Evolutionary conservation across 495 filamentous ascomycete genomes (phyloP).

Genomic region (Astrothelium subdiscretum): DNA sequence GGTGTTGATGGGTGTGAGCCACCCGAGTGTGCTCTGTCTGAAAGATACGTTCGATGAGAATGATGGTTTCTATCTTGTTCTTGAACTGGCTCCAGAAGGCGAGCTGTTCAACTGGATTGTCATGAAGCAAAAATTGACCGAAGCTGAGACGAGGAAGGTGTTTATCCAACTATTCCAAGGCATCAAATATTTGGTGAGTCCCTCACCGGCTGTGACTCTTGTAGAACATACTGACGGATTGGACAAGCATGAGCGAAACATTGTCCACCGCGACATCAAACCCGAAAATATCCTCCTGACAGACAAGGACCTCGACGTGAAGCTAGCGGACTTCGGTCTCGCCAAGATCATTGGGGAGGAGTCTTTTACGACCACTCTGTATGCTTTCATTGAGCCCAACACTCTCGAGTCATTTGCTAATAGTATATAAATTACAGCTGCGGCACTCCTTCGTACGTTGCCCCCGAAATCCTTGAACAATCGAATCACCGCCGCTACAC

Average conservation of each 20-base stretch:
- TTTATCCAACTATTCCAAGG: slow-evolving; percentile 90
- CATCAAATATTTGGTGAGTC: slow-evolving; percentile 79
- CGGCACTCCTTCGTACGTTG: slow-evolving; percentile 79
- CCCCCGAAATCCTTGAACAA: slow-evolving; percentile 84
- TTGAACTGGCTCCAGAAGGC: slow-evolving; percentile 84
- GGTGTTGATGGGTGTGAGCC: slow-evolving; percentile 88
- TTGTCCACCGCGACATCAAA: slow-evolving; percentile 97
- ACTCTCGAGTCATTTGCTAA: slow-evolving; percentile 6
- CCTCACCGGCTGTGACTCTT: background rate
- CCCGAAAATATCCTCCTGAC: slow-evolving; percentile 92
- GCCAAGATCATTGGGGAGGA: slow-evolving; percentile 98
- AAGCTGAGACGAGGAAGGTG: slow-evolving; percentile 70
- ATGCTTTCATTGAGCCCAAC: slow-evolving; percentile 22
- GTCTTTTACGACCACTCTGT: slow-evolving; percentile 92
- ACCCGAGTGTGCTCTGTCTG: slow-evolving; percentile 88
- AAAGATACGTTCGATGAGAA: slow-evolving; percentile 92
- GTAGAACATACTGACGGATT: slow-evolving; percentile 21
- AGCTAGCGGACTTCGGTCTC: slow-evolving; percentile 93
- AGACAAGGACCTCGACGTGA: slow-evolving; percentile 74
- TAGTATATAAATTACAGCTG: slow-evolving; percentile 42
- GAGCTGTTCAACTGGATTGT: slow-evolving; percentile 94
- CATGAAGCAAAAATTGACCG: slow-evolving; percentile 73
- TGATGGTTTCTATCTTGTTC: slow-evolving; percentile 80
- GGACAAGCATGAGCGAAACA: slow-evolving; percentile 82
- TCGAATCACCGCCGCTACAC: slow-evolving; percentile 73